phyloP scores from a whole-genome alignment of 805 yeast genomes.

The Saitoella complicata region DNA sequence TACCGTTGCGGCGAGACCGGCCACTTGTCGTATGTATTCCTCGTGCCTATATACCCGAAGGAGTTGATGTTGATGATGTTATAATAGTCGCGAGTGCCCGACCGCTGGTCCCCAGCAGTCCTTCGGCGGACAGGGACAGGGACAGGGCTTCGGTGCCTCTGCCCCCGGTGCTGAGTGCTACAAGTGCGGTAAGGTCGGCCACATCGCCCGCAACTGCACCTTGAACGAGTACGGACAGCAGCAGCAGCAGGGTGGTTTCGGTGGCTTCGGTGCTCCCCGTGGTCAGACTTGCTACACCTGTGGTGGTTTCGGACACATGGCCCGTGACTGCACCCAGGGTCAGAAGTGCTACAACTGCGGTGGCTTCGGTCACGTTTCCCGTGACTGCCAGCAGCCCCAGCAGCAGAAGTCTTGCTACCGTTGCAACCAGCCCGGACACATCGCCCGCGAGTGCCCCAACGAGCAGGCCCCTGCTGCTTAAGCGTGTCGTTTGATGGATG shows the following conservation, averaged over 20 bases:
- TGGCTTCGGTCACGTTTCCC: slow-evolving; percentile 69
- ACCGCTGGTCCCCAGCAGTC: slow-evolving; percentile 33
- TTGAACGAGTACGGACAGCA: slow-evolving; percentile 20
- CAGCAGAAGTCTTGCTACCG: slow-evolving; percentile 50
- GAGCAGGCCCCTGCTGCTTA: slow-evolving; percentile 9
- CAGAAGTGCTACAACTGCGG: slow-evolving; percentile 89
- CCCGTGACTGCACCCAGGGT: slow-evolving; percentile 59
- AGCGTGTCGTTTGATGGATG: too few relatives aligned
- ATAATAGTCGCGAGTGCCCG: slow-evolving; percentile 57
- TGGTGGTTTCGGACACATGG: slow-evolving; percentile 74
- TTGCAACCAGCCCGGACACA: slow-evolving; percentile 72
- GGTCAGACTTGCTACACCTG: slow-evolving; percentile 72
- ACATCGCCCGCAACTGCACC: slow-evolving; percentile 70
- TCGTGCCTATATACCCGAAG: too few relatives aligned
- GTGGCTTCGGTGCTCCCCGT: slow-evolving; percentile 41
- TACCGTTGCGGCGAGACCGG: slow-evolving; percentile 87
- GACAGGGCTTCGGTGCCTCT: slow-evolving; percentile 1
- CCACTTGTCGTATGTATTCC: slow-evolving; percentile 31
- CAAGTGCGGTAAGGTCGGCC: slow-evolving; percentile 85
- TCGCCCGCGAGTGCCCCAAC: slow-evolving; percentile 66
- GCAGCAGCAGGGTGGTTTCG: slow-evolving; percentile 35
- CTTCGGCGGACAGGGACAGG: not conserved
- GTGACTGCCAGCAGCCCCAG: slow-evolving; percentile 49
- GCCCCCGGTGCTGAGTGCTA: slow-evolving; percentile 53
- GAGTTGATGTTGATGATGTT: too few relatives aligned